Evolutionary conservation across 1,284 basidiomycete species (phyloP).

Genomic region (Trametes polyzona): DNA sequence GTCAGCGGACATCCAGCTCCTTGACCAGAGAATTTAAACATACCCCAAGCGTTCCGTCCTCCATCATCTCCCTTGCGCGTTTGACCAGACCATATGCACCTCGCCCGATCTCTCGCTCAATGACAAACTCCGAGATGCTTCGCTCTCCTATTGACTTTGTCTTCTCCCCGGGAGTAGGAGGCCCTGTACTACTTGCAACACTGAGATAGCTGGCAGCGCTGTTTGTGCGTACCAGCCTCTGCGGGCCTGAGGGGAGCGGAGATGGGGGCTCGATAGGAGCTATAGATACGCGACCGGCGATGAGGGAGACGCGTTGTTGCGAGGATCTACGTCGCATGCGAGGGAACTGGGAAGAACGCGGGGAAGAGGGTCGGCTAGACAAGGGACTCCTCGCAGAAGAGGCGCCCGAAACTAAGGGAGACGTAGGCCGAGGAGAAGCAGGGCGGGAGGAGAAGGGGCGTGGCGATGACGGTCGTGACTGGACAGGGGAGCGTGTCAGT

Average conservation of each 20-base stretch:
- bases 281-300: slow-evolving; percentile 78
- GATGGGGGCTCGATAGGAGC: slow-evolving; percentile 71
- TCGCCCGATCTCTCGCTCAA: slow-evolving; percentile 87
- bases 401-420: slow-evolving; percentile 12
- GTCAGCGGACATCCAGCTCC: slow-evolving; percentile 8
- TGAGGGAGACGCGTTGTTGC: slow-evolving; percentile 79
- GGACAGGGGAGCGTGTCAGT: slow-evolving; percentile 36
- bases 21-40: slow-evolving; percentile 37
- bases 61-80: slow-evolving; percentile 78
- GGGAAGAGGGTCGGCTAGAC: slow-evolving; percentile 45
- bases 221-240: slow-evolving; percentile 60
- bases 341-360: slow-evolving; percentile 40
- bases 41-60: slow-evolving; percentile 82
- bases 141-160: slow-evolving; percentile 59
- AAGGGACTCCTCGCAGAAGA: slow-evolving; percentile 31
- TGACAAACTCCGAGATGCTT: slow-evolving; percentile 78
- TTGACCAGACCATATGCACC: slow-evolving; percentile 99
- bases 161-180: slow-evolving; percentile 61
- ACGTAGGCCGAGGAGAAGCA: slow-evolving; percentile 27
- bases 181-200: slow-evolving; percentile 57
- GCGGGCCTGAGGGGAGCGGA: slow-evolving; percentile 58
- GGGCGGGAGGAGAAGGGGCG: slow-evolving; percentile 32
- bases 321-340: slow-evolving; percentile 76
- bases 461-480: slow-evolving; percentile 39
- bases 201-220: slow-evolving; percentile 67